Evolutionary conservation across 139 green algal genomes (phyloP), one percentile per base, ranked within the genome.

Genomic region (Tetraselmis striata): DNA sequence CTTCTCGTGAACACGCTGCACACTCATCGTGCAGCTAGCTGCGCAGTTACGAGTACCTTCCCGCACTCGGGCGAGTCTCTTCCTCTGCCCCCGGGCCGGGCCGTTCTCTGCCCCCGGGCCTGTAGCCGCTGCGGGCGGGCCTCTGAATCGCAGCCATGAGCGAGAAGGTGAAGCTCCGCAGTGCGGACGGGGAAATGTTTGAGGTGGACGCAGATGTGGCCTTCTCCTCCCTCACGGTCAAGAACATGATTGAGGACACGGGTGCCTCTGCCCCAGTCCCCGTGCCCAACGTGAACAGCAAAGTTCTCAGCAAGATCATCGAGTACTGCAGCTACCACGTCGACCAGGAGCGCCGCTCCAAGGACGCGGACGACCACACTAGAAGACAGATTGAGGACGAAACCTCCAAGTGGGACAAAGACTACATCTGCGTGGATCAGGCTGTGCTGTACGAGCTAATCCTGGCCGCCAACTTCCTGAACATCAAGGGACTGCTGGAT

Each of bases 361-460:
- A 67, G 23, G 82, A 81, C 28, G 74, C 74, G 26, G n/a, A 28
- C 26, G 26, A 29, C 74, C 74, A 29, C 74, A 30, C 74, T 2
- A 2, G 26, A 28, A 2, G 74, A 2, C 74, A 78, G 75, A 31
- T 79, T n/a, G 82, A 87, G 28, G 89, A 91, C 0, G 88, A 92
- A 22, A 32, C 89, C 1, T 91, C 92, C 83, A 67, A 82, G 31
- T 93, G 89, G 86, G 88, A 93, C 77, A 26, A 45, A 5, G 86
- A 92, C 30, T 93, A 91, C 80, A 86, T 92, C 78, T 90, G 90
- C 74, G 89, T 93, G 29, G 89, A 93, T n/a, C 86, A 93, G 79
- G 77, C 80, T 28, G 88, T 84, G 27, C 83, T 93, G 1, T 93
- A 92, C 78, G 88, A 93, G 78, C 82, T 93, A 27, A 93, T 93